Percentiles rank a stretch among this genome's conserved stretches.
Evolutionary conservation across 768 basidiomycete species (phyloP).

Genomic region (Leucocoprinus leucothites): DNA sequence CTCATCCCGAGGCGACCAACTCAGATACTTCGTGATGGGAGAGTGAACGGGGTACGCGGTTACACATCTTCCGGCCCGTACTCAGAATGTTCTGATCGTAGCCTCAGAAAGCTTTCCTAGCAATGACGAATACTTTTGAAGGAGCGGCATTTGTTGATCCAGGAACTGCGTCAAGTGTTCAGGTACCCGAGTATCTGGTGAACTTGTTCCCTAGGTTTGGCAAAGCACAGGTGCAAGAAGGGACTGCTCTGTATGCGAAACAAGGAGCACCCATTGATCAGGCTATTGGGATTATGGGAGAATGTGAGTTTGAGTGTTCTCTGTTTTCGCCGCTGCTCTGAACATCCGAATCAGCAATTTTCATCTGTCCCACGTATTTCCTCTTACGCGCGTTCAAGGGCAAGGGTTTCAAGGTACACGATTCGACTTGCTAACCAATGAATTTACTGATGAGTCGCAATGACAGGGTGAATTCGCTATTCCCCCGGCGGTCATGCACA

Average conservation of each 20-base stretch:
- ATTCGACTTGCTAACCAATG: too few species aligned
- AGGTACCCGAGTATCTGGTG: slow-evolving; percentile 28
- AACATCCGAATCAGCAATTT: slow-evolving; percentile 31
- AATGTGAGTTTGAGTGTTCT: slow-evolving; percentile 1
- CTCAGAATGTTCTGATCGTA: too few species aligned
- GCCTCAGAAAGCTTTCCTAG: slow-evolving; percentile 27
- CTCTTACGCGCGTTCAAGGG: slow-evolving; percentile 29
- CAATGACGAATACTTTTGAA: slow-evolving; percentile 37
- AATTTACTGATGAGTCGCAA: not conserved
- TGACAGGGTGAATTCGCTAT: slow-evolving; percentile 45
- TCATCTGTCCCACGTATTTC: slow-evolving; percentile 43
- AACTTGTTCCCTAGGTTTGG: slow-evolving; percentile 37
- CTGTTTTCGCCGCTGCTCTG: not conserved
- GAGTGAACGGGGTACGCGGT: slow-evolving; percentile 38
- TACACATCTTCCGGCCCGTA: not conserved
- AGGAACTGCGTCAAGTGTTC: slow-evolving; percentile 20
- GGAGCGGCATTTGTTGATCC: slow-evolving; percentile 37
- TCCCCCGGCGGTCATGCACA: slow-evolving; percentile 37
- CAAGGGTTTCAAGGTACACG: slow-evolving; percentile 29
- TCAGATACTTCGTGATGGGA: slow-evolving; percentile 30
- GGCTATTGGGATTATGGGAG: slow-evolving; percentile 13
- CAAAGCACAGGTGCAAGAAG: slow-evolving; percentile 19
- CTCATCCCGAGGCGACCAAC: slow-evolving; percentile 44
- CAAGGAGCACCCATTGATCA: slow-evolving; percentile 9
- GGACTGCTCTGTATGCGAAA: slow-evolving; percentile 2